Evolutionary conservation across 1,139 yeast species (phyloP), one percentile per base, ranked within the genome.

Genomic region (Hansenula sp.): DNA sequence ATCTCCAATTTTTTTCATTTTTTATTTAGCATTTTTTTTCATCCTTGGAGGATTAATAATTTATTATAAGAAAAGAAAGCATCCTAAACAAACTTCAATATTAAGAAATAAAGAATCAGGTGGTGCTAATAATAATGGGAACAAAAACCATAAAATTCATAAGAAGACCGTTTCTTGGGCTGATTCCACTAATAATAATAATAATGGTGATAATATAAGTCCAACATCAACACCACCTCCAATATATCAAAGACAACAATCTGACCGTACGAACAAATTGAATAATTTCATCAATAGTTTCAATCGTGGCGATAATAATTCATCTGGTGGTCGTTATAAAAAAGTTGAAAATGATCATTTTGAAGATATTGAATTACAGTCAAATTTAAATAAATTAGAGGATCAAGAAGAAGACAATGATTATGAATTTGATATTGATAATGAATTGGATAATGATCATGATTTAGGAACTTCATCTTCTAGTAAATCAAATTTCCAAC

Each of bases 381-480:
- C 52, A 24, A 38, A 34, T n/a, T 2, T 36, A 2, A 9, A 33
- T 5, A 36, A 33, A 9, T 18, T 28, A 5, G 45, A 42, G n/a
- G n/a, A n/a, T n/a, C n/a, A n/a, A n/a, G n/a, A n/a, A 33, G 61
- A 54, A 40, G 47, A 44, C 19, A 53, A 50, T 18, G 61, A 74
- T 61, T 52, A 70, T 62, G 58, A 67, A 65, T 51, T 59, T 59
- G 57, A 74, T 63, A 71, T 71, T 61, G 63, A 71, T 31, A 44
- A 50, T 36, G 58, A 54, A 21, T 10, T 44, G 1, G 51, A 44
- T 4, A 30, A 32, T 32, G 46, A 16, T 38, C 16, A 15, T 12
- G 35, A 21, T 16, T 38, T 38, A 28, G 40, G 34, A 8, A 37
- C 29, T 27, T 13, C 29, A 8, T 30, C 29, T 27, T 13, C 29